Percentiles rank a stretch among this genome's conserved stretches.
Evolutionary conservation across 805 yeast genomes (phyloP).

Genomic region (Alloascoidea africana): DNA sequence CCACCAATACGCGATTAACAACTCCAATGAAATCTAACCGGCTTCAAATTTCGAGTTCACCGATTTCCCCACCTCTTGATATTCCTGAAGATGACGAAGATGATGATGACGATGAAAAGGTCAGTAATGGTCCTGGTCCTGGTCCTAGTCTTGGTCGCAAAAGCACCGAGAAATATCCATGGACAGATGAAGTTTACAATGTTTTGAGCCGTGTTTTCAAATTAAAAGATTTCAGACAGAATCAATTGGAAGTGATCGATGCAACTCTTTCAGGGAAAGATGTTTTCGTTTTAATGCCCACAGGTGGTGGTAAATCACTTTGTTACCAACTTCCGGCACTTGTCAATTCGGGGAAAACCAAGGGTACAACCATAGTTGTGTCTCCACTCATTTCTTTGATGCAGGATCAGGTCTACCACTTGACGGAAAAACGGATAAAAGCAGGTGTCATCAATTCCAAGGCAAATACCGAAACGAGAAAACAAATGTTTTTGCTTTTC

Average conservation of each 20-base stretch:
- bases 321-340: slow-evolving; percentile 94
- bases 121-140: too few relatives aligned
- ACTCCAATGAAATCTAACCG: too few relatives aligned
- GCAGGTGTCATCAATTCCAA: slow-evolving; percentile 87
- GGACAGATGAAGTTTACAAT: slow-evolving; percentile 55
- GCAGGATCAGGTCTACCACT: slow-evolving; percentile 92
- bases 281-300: slow-evolving; percentile 93
- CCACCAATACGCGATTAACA: too few relatives aligned
- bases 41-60: too few relatives aligned
- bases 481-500: slow-evolving; percentile 44
- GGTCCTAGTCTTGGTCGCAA: too few relatives aligned
- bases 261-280: slow-evolving; percentile 69
- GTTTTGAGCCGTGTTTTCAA: slow-evolving; percentile 47
- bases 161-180: slow-evolving; percentile 23
- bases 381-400: slow-evolving; percentile 91
- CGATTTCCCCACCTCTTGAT: too few relatives aligned
- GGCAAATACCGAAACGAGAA: slow-evolving; percentile 46
- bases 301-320: slow-evolving; percentile 95
- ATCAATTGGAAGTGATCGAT: slow-evolving; percentile 78
- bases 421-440: slow-evolving; percentile 45
- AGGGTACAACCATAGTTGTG: slow-evolving; percentile 80
- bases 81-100: too few relatives aligned
- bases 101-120: too few relatives aligned
- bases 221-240: slow-evolving; percentile 52
- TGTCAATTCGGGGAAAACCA: slow-evolving; percentile 54